phyloP scores from a whole-genome alignment of 345 rosid species.

The Leavenworthia alabamica region DNA sequence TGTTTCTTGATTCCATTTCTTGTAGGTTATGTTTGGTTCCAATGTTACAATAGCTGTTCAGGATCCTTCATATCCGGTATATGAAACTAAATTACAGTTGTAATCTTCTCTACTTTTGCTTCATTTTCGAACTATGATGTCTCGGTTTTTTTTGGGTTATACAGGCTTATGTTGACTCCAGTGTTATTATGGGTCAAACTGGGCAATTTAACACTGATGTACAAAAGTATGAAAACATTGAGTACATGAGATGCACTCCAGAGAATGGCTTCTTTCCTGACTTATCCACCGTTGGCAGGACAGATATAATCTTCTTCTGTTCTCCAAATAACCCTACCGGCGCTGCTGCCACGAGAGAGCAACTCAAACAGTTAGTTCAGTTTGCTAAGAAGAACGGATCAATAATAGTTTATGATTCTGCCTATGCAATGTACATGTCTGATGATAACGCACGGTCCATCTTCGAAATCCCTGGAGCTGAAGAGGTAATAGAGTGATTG shows the following conservation, averaged over 20 bases:
- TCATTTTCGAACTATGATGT: not conserved
- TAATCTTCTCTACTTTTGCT: not conserved
- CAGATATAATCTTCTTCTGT: slow-evolving; percentile 91
- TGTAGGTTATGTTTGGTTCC: slow-evolving; percentile 80
- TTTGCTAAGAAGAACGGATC: slow-evolving; percentile 93
- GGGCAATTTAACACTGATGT: slow-evolving; percentile 58
- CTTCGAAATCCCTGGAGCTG: slow-evolving; percentile 97
- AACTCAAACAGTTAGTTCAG: slow-evolving; percentile 58
- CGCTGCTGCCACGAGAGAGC: slow-evolving; percentile 85
- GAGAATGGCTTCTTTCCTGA: slow-evolving; percentile 95
- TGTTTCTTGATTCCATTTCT: slow-evolving; percentile 15
- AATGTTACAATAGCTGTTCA: slow-evolving; percentile 80
- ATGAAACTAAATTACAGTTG: slow-evolving; percentile 2
- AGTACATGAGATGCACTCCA: slow-evolving; percentile 93
- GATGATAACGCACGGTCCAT: slow-evolving; percentile 80
- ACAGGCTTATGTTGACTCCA: slow-evolving; percentile 95
- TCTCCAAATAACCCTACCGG: slow-evolving; percentile 98
- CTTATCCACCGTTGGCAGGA: slow-evolving; percentile 57
- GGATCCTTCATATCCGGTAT: slow-evolving; percentile 98
- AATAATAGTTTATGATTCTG: slow-evolving; percentile 85
- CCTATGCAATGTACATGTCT: slow-evolving; percentile 84
- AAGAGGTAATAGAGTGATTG: slow-evolving; percentile 50
- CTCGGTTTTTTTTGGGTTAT: no score
- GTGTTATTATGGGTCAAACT: slow-evolving; percentile 96
- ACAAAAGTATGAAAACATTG: slow-evolving; percentile 64